Evolutionary conservation across 305 asterid species (phyloP), one percentile per base, ranked within the genome.

Genomic region (Fraxinus floribunda): DNA sequence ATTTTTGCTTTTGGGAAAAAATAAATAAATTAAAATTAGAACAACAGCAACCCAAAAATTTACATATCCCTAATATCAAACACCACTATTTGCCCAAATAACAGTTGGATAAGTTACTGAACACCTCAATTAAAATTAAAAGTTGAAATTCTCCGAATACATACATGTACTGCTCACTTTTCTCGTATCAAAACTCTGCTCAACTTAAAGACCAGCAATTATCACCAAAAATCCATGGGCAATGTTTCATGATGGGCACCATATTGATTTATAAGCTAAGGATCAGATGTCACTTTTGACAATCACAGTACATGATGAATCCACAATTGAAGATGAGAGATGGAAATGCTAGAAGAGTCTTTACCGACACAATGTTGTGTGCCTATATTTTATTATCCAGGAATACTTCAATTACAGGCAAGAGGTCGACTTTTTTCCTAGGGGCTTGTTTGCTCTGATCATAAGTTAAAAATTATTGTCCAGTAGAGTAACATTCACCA

Each of bases 181-280:
- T 68, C 7, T 11, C 75, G 32, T 68, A 78, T 62, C 76, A 73
- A 64, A 13, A 76, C 70, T 77, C 62, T 68, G 46, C 39, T 39
- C 44, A 66, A 22, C 13, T 70, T 7, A 62, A 62, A 55, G 36
- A 38, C 35, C 41, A 44, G 39, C 41, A 82, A 78, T 38, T 60
- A 66, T 22, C 39, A 78, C 78, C 85, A 77, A 72, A 62, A 73
- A 72, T 30, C 70, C 80, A n/a, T 38, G 11, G 60, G 66, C 77
- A 26, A 78, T 49, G 83, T 29, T 74, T 46, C 41, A 5, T 52
- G 24, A 52, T 52, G 70, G 15, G 30, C 30, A 20, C 30, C 10
- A 13, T n/a, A 16, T 18, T 18, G 24, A 7, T 18, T 62, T 62
- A 62, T 62, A 8, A 20, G 32, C 71, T 62, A 62, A 20, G 11